These are phyloP conservation scores for Colletotrichum sidae DNA, from an alignment of 2,329 filamentous ascomycete species.

Conservation along the genomic window DNA sequence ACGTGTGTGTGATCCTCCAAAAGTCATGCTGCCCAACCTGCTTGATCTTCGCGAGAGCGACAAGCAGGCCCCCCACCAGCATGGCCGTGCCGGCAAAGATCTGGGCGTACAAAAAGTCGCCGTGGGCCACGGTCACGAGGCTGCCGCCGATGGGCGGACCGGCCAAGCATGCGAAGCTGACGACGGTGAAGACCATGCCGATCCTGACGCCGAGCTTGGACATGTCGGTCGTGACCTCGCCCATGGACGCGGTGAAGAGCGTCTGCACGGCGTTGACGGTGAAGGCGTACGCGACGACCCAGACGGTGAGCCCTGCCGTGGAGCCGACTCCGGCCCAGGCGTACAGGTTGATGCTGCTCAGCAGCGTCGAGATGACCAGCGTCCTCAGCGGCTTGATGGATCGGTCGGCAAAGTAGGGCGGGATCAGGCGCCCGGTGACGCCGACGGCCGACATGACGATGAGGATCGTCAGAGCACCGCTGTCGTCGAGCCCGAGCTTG, in stretches of 20 bases:
- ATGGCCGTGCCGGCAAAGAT: constrained; percentile 27
- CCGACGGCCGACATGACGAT: constrained; percentile 38
- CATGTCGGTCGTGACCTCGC: constrained; percentile 52
- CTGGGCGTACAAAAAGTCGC: constrained; percentile 24
- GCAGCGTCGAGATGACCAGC: constrained; percentile 29
- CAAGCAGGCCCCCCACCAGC: constrained; percentile 27
- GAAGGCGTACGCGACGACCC: constrained; percentile 45
- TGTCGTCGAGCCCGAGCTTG: neutral
- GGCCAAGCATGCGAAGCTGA: constrained; percentile 51
- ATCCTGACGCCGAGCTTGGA: constrained; percentile 53
- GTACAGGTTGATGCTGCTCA: constrained; percentile 31
- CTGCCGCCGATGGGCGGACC: constrained; percentile 56
- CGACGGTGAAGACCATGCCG: constrained; percentile 55
- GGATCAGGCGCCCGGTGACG: constrained; percentile 37
- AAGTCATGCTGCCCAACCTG: constrained; percentile 26
- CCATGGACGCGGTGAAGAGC: constrained; percentile 52
- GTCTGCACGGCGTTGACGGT: constrained; percentile 53
- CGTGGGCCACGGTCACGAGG: constrained; percentile 49
- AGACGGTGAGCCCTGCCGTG: constrained; percentile 46
- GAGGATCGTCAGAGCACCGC: constrained; percentile 34
- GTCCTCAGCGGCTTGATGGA: constrained; percentile 38
- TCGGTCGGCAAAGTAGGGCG: constrained; percentile 37
- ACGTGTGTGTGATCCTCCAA: constrained; percentile 14
- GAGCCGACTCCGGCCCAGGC: constrained; percentile 51
- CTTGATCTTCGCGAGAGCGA: constrained; percentile 32